Base-by-base conservation (phyloP, 1,284 basidiomycete genomes). In the Cryptococcus jaspeensis region DNA sequence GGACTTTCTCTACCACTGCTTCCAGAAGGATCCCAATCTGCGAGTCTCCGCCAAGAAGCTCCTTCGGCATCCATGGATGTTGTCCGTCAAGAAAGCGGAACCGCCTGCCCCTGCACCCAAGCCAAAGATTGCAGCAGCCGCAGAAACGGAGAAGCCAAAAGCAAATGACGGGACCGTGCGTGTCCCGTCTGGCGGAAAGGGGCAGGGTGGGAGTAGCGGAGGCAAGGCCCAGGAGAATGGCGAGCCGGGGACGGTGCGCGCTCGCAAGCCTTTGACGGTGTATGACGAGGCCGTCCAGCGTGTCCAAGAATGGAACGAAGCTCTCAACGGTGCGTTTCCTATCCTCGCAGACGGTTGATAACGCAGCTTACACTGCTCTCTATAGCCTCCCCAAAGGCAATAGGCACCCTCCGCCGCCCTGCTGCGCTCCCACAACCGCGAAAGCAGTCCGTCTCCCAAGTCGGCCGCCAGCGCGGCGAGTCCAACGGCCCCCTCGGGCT, bases 281-380 rank as follows among this genome's bases (percentile, higher is more conserved):
- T 95, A 89, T 71, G 92, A 97, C 63, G 91, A 97, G 70, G 92
- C 91, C 13, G 91, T 99, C 41, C 82, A 92, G 71, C 88, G 90
- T 67, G 95, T 99, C 20, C 93, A 96, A 77, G 90, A 97, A 75
- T 99, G 94, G 94, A 99, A 99, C 69, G 90, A 97, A 73, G 93
- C 93, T 0, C 79, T 99, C 54, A 93, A 87, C 80, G 93, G 89
- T 92, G 73, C 65, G 84, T 77, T 7, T 23, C 25, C 28, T 12
- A n/a, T 39, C 8, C 20, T 39, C 58, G 20, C 28, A 32, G 28
- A n/a, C n/a, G 28, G 28, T 9, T 9, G 28, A 32, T 32, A 32
- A 4, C 28, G 5, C 4, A 9, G 9, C 28, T 32, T 4, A 32
- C 28, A 43, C 59, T 39, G 46, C 37, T 15, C 11, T 5, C 28